phyloP scores from a whole-genome alignment of 1,139 yeast species.

The Sugiyamaella xylanicola region DNA sequence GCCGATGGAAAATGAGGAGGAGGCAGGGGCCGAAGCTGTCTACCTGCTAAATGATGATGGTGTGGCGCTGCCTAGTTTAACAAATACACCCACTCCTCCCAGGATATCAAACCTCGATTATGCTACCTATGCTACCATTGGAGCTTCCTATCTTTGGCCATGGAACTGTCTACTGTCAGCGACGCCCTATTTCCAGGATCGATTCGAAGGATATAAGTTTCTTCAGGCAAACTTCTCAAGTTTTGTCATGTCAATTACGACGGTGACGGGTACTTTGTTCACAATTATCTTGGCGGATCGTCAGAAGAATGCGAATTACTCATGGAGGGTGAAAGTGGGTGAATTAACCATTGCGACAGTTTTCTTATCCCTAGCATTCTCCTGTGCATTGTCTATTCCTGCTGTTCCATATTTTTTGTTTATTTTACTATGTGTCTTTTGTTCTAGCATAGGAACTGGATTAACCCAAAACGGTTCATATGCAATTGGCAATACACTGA shows the following conservation, averaged over 20 bases:
- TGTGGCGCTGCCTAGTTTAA: neutral
- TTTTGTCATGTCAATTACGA: conserved; percentile 87
- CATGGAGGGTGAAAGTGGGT: conserved; percentile 60
- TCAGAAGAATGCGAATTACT: conserved; percentile 67
- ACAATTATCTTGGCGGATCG: conserved; percentile 68
- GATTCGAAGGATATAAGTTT: conserved; percentile 57
- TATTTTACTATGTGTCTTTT: conserved; percentile 47
- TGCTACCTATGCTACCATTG: conserved; percentile 65
- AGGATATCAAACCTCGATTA: conserved; percentile 46
- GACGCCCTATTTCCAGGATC: conserved; percentile 71
- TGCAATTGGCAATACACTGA: conserved; percentile 81
- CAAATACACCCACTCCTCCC: neutral
- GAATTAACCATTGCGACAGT: conserved; percentile 57
- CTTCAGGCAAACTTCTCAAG: conserved; percentile 70
- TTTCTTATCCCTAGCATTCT: conserved; percentile 49
- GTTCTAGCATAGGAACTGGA: conserved; percentile 54
- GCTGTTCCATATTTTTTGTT: conserved; percentile 54
- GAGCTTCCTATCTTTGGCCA: conserved; percentile 75
- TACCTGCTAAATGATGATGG: conserved; percentile 4
- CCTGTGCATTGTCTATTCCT: conserved; percentile 43
- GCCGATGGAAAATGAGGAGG: neutral
- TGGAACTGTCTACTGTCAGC: conserved; percentile 94
- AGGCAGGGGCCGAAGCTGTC: conserved; percentile 8
- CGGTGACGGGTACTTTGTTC: conserved; percentile 64
- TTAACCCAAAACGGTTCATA: conserved; percentile 86